A percentile compares a stretch with the other conserved stretches of the same genome.
phyloP scores from a whole-genome alignment of 495 filamentous ascomycete species.

The Endocarpon pusillum region DNA sequence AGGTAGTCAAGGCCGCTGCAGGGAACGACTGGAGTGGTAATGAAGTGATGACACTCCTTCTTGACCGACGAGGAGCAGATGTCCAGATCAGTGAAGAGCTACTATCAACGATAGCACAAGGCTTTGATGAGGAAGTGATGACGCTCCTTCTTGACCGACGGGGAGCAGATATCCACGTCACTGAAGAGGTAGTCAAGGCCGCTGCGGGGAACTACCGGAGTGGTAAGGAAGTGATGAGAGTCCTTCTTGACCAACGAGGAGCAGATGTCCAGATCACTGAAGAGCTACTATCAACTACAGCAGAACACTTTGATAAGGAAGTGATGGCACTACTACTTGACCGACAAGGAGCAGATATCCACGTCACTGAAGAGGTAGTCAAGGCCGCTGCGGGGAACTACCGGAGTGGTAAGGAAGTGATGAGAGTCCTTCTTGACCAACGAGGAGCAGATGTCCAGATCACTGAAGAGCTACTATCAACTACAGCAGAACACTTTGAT shows the following conservation, averaged over 20 bases:
- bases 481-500: no score
- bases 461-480: conserved; percentile 7
- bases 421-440: conserved; percentile 6
- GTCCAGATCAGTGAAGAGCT: conserved; percentile 1
- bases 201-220: conserved; percentile 2
- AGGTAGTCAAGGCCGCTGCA: conserved; percentile 1
- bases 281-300: conserved; percentile 1
- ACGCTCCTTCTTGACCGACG: conserved; percentile 6
- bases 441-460: conserved; percentile 4
- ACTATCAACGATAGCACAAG: conserved; percentile 1
- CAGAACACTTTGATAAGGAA: not conserved
- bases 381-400: conserved; percentile 1
- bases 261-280: conserved; percentile 2
- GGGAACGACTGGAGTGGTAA: not conserved
- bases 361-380: conserved; percentile 2
- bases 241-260: conserved; percentile 2
- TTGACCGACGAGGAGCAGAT: conserved; percentile 1
- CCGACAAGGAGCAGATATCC: not conserved
- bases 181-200: conserved; percentile 4
- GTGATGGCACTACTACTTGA: conserved; percentile 8
- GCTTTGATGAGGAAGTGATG: conserved; percentile 1
- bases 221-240: conserved; percentile 5
- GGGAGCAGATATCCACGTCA: conserved; percentile 4
- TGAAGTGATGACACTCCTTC: conserved; percentile 2
- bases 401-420: conserved; percentile 2